Base-by-base conservation (phyloP, 352 stramenopile species). In the Phytophthora citrophthora region DNA sequence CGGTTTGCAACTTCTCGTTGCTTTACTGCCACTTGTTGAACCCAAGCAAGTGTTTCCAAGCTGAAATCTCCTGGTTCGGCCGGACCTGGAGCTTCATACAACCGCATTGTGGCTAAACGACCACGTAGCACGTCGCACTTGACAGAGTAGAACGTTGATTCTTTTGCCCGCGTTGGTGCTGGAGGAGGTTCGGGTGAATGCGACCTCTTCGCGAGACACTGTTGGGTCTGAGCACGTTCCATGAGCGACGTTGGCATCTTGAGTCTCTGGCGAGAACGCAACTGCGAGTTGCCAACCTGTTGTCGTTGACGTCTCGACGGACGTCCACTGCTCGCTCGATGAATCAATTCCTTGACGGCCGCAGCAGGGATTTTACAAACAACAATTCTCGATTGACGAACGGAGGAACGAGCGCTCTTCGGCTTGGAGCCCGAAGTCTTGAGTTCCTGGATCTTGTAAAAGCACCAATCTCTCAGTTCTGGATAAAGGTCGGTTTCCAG, bases 71-170 rank as follows among this genome's bases (percentile, higher is more conserved):
- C 54, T 6, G 45, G 41, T 2, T 55, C 40, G 10, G 55, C 54
- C 54, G 63, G 20, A 31, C 18, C 5, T 61, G 39, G 31, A 20
- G 15, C 26, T 13, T 50, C 27, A 12, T 45, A 27, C 6, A 79
- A 26, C 20, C 54, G 56, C 11, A 44, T 44, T 11, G 70, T 78
- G 4, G 70, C 68, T 15, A 82, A 49, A 39, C 62, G 40, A 23
- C 74, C 53, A 29, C 61, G 52, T 7, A 82, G 23, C 32, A 61
- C 47, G 12, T 68, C 50, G 15, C 56, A 39, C 38, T 79, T 80
- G 9, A 69, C 60, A 2, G 56, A 68, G 29, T 54, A 77, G 15
- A 82, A 82, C 1, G 57, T 80, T 27, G n/a, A 7, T 16, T 55
- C n/a, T 29, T 26, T 27, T 6, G 39, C 39, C 11, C 12, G 18